Conservation (phyloP, 2,329 filamentous ascomycete genomes). For the Penicillium occitanis region DNA sequence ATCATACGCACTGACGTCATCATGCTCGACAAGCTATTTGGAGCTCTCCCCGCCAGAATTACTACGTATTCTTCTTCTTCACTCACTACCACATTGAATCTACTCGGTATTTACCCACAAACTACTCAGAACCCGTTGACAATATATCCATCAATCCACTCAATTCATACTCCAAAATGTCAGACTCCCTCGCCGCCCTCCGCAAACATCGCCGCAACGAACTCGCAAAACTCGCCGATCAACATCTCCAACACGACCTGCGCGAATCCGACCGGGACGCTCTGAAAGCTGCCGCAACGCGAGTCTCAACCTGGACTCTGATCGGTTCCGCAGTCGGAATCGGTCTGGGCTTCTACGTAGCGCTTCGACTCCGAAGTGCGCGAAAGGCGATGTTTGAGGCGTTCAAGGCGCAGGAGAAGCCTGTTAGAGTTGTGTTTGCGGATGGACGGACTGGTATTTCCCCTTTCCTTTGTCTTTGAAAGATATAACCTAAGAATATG, state of each 20-base stretch:
- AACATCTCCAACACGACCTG: conserved; percentile 60
- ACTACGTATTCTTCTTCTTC: conserved; percentile 21
- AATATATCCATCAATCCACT: neutral
- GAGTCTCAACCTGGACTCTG: conserved; percentile 56
- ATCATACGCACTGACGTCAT: conserved; percentile 9
- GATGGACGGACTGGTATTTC: conserved; percentile 57
- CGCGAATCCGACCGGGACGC: conserved; percentile 59
- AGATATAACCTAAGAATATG: too few species aligned
- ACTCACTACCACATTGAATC: neutral
- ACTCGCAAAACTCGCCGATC: conserved; percentile 55
- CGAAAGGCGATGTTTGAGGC: conserved; percentile 61
- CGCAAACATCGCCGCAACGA: conserved; percentile 52
- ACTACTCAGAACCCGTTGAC: neutral
- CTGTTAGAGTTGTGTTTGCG: conserved; percentile 61
- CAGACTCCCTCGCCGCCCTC: conserved; percentile 50
- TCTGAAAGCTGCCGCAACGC: conserved; percentile 56
- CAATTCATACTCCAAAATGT: conserved; percentile 10
- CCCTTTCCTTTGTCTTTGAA: neutral
- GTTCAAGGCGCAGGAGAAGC: conserved; percentile 61
- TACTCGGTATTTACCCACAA: neutral
- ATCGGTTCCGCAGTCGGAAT: conserved; percentile 62
- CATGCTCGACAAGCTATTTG: neutral
- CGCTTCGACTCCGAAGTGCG: conserved; percentile 56
- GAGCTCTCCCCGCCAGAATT: conserved; percentile 10
- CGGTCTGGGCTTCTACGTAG: conserved; percentile 58